These are phyloP conservation scores for Suillus bovinus DNA, from an alignment of 768 basidiomycete genomes.

Conservation along the genomic window DNA sequence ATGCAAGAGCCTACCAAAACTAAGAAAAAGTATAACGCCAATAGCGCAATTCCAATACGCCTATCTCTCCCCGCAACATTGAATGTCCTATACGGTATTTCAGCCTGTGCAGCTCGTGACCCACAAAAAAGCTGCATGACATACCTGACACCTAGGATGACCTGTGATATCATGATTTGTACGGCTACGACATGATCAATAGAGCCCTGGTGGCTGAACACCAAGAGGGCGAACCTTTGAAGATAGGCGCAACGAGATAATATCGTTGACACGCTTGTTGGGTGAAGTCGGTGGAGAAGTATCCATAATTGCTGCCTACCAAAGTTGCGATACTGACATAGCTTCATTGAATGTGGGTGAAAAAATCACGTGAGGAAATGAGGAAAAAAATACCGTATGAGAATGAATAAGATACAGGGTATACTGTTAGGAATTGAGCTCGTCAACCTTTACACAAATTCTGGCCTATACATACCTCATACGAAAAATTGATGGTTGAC, in stretches of 20 bases:
- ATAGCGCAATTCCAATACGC: constrained; percentile 40
- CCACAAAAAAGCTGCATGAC: neutral
- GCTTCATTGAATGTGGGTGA: neutral
- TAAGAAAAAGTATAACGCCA: constrained; percentile 40
- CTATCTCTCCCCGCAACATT: constrained; percentile 54
- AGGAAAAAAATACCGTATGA: neutral
- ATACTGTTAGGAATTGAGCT: neutral
- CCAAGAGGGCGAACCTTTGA: neutral
- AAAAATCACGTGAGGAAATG: neutral
- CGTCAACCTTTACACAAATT: neutral
- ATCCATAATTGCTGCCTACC: neutral
- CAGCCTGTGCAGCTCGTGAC: neutral
- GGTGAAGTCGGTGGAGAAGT: neutral
- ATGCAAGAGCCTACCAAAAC: constrained; percentile 40
- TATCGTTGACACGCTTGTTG: neutral
- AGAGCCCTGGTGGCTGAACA: neutral
- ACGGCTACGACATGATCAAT: neutral
- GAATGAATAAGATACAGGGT: neutral
- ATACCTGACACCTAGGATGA: neutral
- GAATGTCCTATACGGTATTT: constrained; percentile 42
- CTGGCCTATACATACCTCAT: neutral
- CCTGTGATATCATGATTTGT: neutral
- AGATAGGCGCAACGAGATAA: neutral
- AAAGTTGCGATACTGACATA: neutral
- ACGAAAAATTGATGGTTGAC: constrained; percentile 17